These are phyloP conservation scores for Cenchrus americanus DNA, from an alignment of 176 grass and related monocot species.

Conservation along the genomic window DNA sequence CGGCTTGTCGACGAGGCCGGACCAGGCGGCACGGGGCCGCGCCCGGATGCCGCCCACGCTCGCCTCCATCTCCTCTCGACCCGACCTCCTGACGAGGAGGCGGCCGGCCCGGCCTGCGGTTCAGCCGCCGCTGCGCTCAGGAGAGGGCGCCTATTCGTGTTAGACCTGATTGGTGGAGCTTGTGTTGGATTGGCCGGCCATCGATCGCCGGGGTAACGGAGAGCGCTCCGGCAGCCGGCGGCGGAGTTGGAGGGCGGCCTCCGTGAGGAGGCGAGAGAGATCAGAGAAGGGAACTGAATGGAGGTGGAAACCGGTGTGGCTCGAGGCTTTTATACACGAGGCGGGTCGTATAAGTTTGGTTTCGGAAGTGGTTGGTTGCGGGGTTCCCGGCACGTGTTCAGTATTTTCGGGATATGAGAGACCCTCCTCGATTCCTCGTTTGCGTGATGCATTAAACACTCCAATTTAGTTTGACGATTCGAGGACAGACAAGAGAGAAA, in stretches of 20 bases:
- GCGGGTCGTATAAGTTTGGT: background rate
- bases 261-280: background rate
- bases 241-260: background rate
- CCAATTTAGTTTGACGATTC: no score
- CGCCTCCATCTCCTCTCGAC: conserved; percentile 49
- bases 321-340: conserved; percentile 40
- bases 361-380: background rate
- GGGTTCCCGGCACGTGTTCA: background rate
- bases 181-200: background rate
- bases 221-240: background rate
- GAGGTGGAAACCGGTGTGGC: background rate
- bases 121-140: background rate
- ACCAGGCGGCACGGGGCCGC: conserved; percentile 28
- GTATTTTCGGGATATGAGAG: background rate
- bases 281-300: background rate
- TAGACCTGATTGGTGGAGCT: background rate
- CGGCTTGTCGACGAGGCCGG: background rate
- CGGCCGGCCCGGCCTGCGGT: no score
- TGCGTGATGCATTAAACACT: background rate
- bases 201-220: conserved; percentile 22
- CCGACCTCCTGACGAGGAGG: background rate
- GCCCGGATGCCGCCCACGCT: conserved; percentile 27
- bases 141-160: background rate
- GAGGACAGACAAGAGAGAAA: no score
- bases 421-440: no score